Evolutionary conservation across 306 rosid genomes (phyloP), one percentile per base, ranked within the genome.

Genomic region (Urtica urens): DNA sequence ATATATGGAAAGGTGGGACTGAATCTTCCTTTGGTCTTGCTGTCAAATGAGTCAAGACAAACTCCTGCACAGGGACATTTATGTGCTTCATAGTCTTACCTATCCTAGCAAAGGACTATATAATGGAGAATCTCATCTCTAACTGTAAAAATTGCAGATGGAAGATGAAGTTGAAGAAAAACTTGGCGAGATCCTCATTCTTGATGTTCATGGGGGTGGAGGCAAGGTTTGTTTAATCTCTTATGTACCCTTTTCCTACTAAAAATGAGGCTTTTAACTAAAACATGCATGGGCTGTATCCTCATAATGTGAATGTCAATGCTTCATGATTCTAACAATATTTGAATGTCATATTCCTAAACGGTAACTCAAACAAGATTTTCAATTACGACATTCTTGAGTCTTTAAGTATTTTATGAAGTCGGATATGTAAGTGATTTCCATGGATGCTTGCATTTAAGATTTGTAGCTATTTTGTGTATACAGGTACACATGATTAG

Each of bases 1-100:
- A 42, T 90, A 59, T 90, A 90, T 60, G 99, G 99, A 68, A 90
- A 79, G 95, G 97, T 90, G 70, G 38, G 14, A 23, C 30, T 67
- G 16, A 41, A 55, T 33, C 25, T 70, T 13, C 19, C 29, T 58
- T 8, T 27, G 3, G 39, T 52, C 21, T 58, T 48, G 18, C 35
- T 39, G 30, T 17, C 34, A 21, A 27, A 28, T 52, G 30, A 53
- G 19, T 37, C 27, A 13, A 49, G 3, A 7, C 40, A 55, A 12
- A 15, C 17, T 46, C 15, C 17, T 41, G 51, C 46, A 23, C 3
- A 50, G 44, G 22, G 35, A 45, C 38, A 55, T 38, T 29, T 49
- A 41, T 45, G 31, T 17, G 12, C 34, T 39, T 60, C 30, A 38
- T 70, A 46, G 34, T 50, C 50, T 63, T 18, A 12, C 33, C 27